Evolutionary conservation across 2,329 filamentous ascomycete genomes (phyloP).

Genomic region (Mycocentrospora acerina): DNA sequence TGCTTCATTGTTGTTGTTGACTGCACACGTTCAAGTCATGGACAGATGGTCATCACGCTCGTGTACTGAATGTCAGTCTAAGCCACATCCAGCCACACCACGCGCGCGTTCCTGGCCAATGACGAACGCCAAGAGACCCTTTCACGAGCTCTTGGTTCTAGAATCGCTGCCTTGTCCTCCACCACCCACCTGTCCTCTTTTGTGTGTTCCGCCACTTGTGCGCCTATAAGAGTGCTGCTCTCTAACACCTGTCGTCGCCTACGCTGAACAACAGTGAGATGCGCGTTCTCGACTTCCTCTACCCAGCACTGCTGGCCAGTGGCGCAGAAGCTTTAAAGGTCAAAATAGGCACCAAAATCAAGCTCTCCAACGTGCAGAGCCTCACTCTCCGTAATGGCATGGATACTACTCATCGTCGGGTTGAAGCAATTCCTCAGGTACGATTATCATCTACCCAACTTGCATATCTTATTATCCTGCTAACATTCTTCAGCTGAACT

Average conservation of each 20-base stretch:
- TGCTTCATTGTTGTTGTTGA: constrained; percentile 59
- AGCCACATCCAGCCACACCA: neutral
- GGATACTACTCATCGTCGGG: constrained; percentile 73
- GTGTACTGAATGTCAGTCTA: constrained; percentile 1
- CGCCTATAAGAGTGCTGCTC: neutral
- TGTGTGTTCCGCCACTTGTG: constrained; percentile 22
- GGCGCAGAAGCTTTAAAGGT: constrained; percentile 35
- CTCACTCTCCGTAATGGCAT: constrained; percentile 73
- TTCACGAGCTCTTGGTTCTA: constrained; percentile 12
- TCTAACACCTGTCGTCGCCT: neutral
- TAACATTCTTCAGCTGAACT: constrained; percentile 61
- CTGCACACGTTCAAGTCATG: no score
- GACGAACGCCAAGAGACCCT: constrained; percentile 13
- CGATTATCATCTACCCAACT: neutral
- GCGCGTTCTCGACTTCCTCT: constrained; percentile 33
- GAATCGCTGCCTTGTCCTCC: constrained; percentile 14
- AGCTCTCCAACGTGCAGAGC: constrained; percentile 68
- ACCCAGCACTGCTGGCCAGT: constrained; percentile 35
- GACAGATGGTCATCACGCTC: constrained; percentile 7
- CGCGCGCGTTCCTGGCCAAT: constrained; percentile 7
- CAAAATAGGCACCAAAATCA: constrained; percentile 50
- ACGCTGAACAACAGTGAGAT: constrained; percentile 17
- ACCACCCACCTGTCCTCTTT: constrained; percentile 31
- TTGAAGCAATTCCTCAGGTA: constrained; percentile 66
- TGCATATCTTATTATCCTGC: constrained; percentile 4